Evolutionary conservation across 2,329 filamentous ascomycete genomes (phyloP).

Genomic region (Lasiodiplodia hormozganensis): DNA sequence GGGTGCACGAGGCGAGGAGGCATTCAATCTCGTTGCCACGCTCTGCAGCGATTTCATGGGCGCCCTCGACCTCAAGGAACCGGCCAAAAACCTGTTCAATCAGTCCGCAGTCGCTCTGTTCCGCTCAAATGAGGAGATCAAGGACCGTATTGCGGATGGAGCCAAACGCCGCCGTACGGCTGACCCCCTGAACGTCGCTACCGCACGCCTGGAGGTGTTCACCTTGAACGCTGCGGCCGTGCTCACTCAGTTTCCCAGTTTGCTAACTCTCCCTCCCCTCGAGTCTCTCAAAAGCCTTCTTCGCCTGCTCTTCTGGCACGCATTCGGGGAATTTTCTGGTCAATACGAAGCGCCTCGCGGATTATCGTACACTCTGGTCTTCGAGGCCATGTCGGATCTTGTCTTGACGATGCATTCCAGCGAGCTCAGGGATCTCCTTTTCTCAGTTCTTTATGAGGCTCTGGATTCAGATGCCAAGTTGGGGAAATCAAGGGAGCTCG

Average conservation of each 20-base stretch:
- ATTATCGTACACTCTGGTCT: slow-evolving; percentile 20
- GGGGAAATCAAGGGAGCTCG: slow-evolving; percentile 1
- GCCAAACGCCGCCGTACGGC: slow-evolving; percentile 17
- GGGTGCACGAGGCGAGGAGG: slow-evolving; percentile 18
- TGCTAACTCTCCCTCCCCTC: slow-evolving; percentile 18
- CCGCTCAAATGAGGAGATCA: slow-evolving; percentile 26
- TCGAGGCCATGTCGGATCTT: slow-evolving; percentile 28
- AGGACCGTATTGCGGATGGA: slow-evolving; percentile 23
- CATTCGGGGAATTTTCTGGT: slow-evolving; percentile 25
- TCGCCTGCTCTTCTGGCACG: slow-evolving; percentile 25
- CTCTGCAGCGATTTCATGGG: slow-evolving; percentile 29
- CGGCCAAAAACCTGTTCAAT: slow-evolving; percentile 28
- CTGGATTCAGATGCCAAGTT: slow-evolving; percentile 22
- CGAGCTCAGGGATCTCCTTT: slow-evolving; percentile 24
- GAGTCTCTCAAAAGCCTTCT: slow-evolving; percentile 25
- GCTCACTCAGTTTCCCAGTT: slow-evolving; percentile 22
- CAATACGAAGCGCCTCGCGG: slow-evolving; percentile 17
- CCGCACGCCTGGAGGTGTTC: slow-evolving; percentile 15
- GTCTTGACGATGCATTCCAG: slow-evolving; percentile 23
- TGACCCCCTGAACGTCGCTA: slow-evolving; percentile 13
- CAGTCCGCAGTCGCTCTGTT: slow-evolving; percentile 22
- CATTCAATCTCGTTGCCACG: slow-evolving; percentile 28
- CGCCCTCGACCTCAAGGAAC: slow-evolving; percentile 26
- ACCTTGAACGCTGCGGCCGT: slow-evolving; percentile 24
- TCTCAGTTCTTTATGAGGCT: slow-evolving; percentile 19